A percentile compares a stretch with the other conserved stretches of the same genome.
Conservation (phyloP, 169 alveolate species). For the Eimeria praecox region DNA sequence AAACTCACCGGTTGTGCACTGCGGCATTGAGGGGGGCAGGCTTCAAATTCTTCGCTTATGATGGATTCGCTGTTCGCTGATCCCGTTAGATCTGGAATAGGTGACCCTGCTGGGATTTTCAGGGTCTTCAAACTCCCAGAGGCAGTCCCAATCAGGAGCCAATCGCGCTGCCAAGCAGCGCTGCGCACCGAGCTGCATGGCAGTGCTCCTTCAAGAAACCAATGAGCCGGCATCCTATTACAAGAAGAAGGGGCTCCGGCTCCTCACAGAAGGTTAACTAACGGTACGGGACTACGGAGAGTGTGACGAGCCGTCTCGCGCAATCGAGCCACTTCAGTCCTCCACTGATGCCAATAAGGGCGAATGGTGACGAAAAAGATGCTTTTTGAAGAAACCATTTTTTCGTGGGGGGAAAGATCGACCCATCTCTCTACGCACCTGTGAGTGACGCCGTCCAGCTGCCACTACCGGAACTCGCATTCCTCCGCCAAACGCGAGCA, state of each 20-base stretch:
- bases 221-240: neutral
- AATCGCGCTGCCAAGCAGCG: conserved; percentile 44
- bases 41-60: neutral
- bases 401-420: no score
- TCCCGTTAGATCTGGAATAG: neutral
- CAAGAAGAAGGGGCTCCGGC: neutral
- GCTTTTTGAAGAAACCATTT: neutral
- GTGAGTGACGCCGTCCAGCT: neutral
- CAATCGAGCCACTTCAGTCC: neutral
- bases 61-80: neutral
- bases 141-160: conserved; percentile 60
- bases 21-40: conserved; percentile 14
- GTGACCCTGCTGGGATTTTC: neutral
- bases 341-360: neutral
- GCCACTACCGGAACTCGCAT: neutral
- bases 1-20: conserved; percentile 29
- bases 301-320: neutral
- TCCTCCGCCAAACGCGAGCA: neutral
- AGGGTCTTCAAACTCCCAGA: conserved; percentile 42
- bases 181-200: conserved; percentile 52
- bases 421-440: neutral
- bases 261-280: neutral
- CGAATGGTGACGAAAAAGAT: neutral
- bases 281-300: neutral
- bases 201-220: conserved; percentile 4